Evolutionary conservation across 176 grass and related monocot species (phyloP).

Genomic region (Alopecurus myosuroides): DNA sequence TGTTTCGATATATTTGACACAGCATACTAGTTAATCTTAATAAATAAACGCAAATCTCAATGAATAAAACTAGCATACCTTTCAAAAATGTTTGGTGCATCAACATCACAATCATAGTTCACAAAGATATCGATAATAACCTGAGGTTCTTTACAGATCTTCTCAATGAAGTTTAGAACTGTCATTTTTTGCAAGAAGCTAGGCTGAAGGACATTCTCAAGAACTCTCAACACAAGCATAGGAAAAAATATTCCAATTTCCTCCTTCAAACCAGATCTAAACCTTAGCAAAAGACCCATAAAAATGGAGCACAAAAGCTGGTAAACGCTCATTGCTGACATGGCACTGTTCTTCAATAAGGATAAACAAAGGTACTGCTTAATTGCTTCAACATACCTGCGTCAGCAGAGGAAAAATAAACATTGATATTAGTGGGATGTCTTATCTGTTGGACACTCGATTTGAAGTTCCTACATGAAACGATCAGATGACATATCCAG

Average conservation of each 20-base stretch:
- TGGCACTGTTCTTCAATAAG: conserved; percentile 93
- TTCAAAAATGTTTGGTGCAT: conserved; percentile 98
- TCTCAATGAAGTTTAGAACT: conserved; percentile 84
- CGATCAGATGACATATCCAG: conserved; percentile 13
- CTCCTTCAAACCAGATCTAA: conserved; percentile 91
- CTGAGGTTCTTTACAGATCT: conserved; percentile 78
- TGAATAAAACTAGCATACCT: conserved; percentile 47
- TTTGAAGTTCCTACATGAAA: background rate
- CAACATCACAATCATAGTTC: conserved; percentile 97
- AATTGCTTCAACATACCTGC: conserved; percentile 90
- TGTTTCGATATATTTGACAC: conserved; percentile 8
- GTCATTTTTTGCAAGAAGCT: conserved; percentile 99
- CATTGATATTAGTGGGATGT: background rate
- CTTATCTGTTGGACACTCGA: background rate
- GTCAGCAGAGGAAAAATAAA: conserved; percentile 13
- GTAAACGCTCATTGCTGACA: conserved; percentile 91
- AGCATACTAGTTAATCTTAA: background rate
- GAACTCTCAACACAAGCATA: conserved; percentile 91
- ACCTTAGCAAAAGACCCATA: conserved; percentile 67
- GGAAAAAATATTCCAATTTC: conserved; percentile 99
- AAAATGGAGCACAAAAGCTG: conserved; percentile 97
- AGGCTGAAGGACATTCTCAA: conserved; percentile 93
- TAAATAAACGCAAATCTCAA: background rate
- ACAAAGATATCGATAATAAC: conserved; percentile 96
- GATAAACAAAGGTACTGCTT: conserved; percentile 98